phyloP scores from a whole-genome alignment of 2,329 filamentous ascomycete species.

The Hypoxylon sp. region DNA sequence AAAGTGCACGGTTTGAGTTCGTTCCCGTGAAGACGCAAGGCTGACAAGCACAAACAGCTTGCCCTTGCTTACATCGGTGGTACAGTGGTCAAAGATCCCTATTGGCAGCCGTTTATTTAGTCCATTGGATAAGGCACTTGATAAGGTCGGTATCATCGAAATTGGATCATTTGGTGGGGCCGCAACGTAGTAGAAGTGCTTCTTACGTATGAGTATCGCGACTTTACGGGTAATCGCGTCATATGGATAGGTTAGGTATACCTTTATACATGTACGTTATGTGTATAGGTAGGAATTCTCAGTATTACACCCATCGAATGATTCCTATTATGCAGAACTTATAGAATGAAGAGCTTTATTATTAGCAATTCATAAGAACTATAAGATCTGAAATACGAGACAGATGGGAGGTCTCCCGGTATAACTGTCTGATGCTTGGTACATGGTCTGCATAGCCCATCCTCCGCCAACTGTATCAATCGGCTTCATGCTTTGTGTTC shows the following conservation, averaged over 20 bases:
- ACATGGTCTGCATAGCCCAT: conserved; percentile 1
- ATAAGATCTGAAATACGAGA: not conserved
- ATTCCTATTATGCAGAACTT: not conserved
- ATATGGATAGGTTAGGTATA: not conserved
- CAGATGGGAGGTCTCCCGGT: not conserved
- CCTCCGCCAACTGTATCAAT: not conserved
- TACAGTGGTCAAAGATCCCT: not conserved
- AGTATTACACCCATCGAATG: not conserved
- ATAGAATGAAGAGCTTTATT: not conserved
- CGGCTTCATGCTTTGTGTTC: not conserved
- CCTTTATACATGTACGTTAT: not conserved
- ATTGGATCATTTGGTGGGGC: not conserved
- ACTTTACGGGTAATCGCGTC: not conserved
- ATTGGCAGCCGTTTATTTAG: conserved; percentile 11
- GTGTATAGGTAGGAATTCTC: not conserved
- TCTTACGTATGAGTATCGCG: conserved; percentile 18
- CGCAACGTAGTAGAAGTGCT: not conserved
- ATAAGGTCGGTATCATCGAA: not conserved
- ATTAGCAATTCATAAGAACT: not conserved
- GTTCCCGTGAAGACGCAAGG: conserved; percentile 27
- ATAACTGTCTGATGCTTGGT: not conserved
- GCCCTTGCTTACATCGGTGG: conserved; percentile 28
- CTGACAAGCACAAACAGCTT: conserved; percentile 28
- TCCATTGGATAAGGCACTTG: conserved; percentile 9
- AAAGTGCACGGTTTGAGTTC: conserved; percentile 18